Evolutionary conservation across 2,329 filamentous ascomycete species (phyloP), one percentile per base, ranked within the genome.

Genomic region (Colletotrichum ledebouriae): DNA sequence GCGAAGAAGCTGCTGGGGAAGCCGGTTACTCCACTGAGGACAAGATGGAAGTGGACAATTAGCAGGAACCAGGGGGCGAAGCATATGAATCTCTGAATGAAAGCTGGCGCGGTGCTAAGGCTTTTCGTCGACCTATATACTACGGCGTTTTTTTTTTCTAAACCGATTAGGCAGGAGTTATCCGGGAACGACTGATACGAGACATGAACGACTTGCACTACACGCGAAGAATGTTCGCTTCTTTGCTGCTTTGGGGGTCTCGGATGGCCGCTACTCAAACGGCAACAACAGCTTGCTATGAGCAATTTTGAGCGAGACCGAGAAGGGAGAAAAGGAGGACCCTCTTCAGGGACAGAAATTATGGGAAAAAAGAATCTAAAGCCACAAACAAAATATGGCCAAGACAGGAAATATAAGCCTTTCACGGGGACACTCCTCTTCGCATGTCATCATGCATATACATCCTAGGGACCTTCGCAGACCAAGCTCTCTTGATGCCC

Each of bases 121-220:
- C 49, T 60, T 69, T 69, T 47, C 56, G 20, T 56, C 39, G 49
- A 63, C 49, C 58, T 70, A 50, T 70, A 63, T 47, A 57, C 41
- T 67, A 63, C 50, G 52, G 52, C 63, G 63, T 55, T 25, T 4
- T 7, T 29, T 9, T 7, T 29, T 29, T 29, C 57, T 33, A 52
- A 39, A 2, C 46, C 34, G 57, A 67, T 62, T 39, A 46, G 29
- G 58, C 49, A 53, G 58, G 67, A 58, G 41, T 64, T 64, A 41
- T 49, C 41, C 20, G 63, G 63, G 49, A 52, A 70, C 55, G 68
- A 70, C 59, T 69, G 68, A 70, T 34, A 70, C 55, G 68, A 70
- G 41, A 64, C 39, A 70, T 69, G 64, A 70, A 59, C 49, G 55
- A 60, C 49, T 67, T 39, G 57, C 58, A 60, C 29, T 59, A 42